Conservation (phyloP, 2,329 filamentous ascomycete genomes). For the Neonectria ditissima region DNA sequence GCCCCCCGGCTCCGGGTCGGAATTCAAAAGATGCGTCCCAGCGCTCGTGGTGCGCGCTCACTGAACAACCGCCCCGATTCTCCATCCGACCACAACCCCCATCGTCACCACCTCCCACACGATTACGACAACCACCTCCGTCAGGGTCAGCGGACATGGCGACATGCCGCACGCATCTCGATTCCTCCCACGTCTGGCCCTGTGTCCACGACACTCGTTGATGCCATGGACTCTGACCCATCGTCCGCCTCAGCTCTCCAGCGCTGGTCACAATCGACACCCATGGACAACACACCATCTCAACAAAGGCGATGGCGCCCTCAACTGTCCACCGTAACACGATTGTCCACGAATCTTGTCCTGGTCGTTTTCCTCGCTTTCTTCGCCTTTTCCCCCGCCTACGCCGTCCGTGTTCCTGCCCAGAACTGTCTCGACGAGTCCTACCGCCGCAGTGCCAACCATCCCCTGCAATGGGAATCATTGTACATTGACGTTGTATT, state of each 20-base stretch:
- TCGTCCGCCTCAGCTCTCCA: constrained; percentile 21
- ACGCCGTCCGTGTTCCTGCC: constrained; percentile 79
- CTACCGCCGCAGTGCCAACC: constrained; percentile 60
- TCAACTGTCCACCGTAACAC: constrained; percentile 34
- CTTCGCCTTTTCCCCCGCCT: constrained; percentile 56
- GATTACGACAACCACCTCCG: constrained; percentile 28
- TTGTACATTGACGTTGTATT: constrained; percentile 80
- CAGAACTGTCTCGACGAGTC: constrained; percentile 82
- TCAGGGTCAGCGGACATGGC: constrained; percentile 31
- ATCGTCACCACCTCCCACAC: constrained; percentile 25
- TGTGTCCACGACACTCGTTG: constrained; percentile 35
- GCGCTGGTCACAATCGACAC: constrained; percentile 20
- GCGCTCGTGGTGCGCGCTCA: constrained; percentile 38
- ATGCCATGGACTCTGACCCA: constrained; percentile 25
- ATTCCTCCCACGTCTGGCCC: constrained; percentile 33
- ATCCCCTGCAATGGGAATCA: constrained; percentile 84
- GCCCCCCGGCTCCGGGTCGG: constrained; percentile 8
- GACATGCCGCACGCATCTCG: constrained; percentile 40
- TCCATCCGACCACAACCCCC: constrained; percentile 30
- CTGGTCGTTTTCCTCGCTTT: constrained; percentile 53
- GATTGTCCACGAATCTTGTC: constrained; percentile 45
- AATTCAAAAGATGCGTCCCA: constrained; percentile 41
- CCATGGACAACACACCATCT: constrained; percentile 34
- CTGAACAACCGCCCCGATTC: constrained; percentile 30
- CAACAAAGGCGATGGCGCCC: constrained; percentile 29